phyloP scores from a whole-genome alignment of 1,139 yeast genomes.

The Petasospora fabianii region DNA sequence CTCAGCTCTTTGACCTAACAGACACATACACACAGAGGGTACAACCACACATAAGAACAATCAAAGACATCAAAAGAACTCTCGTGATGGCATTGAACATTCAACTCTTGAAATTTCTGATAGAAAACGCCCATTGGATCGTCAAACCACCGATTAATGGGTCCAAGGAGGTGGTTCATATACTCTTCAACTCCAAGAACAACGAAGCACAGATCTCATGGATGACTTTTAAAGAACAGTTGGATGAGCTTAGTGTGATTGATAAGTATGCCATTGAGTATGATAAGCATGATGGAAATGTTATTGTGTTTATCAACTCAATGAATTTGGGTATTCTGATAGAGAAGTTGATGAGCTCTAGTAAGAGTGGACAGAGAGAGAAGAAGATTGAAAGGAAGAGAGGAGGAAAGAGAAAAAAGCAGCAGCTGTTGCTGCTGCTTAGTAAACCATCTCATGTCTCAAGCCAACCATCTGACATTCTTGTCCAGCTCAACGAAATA shows the following conservation, averaged over 20 bases:
- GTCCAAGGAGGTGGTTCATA: constrained; percentile 9
- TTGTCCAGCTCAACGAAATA: background rate
- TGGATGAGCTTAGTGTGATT: constrained; percentile 7
- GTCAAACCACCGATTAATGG: constrained; percentile 19
- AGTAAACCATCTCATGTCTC: background rate
- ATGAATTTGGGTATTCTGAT: constrained; percentile 23
- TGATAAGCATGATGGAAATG: constrained; percentile 1
- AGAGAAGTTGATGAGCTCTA: constrained; percentile 4
- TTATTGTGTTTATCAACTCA: constrained; percentile 26
- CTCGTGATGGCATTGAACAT: constrained; percentile 1
- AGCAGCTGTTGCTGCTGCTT: too few relatives aligned
- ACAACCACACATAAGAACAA: too few relatives aligned
- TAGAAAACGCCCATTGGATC: constrained; percentile 11
- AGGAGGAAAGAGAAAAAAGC: constrained; percentile 1
- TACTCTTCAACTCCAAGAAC: constrained; percentile 13
- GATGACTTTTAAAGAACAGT: constrained; percentile 9
- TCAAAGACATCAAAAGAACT: too few relatives aligned
- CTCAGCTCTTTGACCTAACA: too few relatives aligned
- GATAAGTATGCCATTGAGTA: constrained; percentile 14
- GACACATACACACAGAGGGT: too few relatives aligned
- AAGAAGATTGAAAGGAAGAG: background rate
- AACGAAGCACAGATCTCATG: background rate
- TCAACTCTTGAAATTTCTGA: constrained; percentile 13
- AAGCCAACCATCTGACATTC: background rate
- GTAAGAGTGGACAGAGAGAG: constrained; percentile 1